Percentiles rank a stretch among this genome's conserved stretches.
phyloP scores from a whole-genome alignment of 306 rosid species.

The Dryas drummondii region DNA sequence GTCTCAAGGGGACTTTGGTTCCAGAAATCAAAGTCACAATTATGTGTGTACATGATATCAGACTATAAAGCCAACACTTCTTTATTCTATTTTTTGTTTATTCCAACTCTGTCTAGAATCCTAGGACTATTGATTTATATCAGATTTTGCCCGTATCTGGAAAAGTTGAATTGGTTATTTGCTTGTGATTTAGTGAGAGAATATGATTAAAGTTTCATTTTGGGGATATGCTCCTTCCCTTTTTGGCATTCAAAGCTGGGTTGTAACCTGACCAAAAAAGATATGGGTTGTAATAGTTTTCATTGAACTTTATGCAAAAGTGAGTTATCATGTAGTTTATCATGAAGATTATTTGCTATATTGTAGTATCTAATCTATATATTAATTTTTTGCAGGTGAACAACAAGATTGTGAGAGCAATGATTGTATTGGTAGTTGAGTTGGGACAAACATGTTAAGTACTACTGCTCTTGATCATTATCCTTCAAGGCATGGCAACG shows the following conservation, averaged over 20 bases:
- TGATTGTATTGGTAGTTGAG: slow-evolving; percentile 34
- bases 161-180: not conserved
- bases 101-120: not conserved
- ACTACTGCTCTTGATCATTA: slow-evolving; percentile 15
- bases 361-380: slow-evolving; percentile 22
- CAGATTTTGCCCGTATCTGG: not conserved
- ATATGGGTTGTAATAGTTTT: not conserved
- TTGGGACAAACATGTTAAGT: slow-evolving; percentile 34
- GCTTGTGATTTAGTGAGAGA: not conserved
- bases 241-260: slow-evolving; percentile 2
- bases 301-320: not conserved
- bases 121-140: not conserved
- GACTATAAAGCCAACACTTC: not conserved
- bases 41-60: not conserved
- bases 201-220: not conserved
- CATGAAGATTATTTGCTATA: not conserved
- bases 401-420: slow-evolving; percentile 29
- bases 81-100: not conserved
- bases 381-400: slow-evolving; percentile 45
- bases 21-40: not conserved
- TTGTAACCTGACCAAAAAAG: too few species aligned
- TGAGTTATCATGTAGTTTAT: not conserved
- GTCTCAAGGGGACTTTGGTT: not conserved
- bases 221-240: not conserved
- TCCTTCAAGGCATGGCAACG: slow-evolving; percentile 41